Conservation (phyloP, 345 rosid genomes). For the Salix exigua region DNA sequence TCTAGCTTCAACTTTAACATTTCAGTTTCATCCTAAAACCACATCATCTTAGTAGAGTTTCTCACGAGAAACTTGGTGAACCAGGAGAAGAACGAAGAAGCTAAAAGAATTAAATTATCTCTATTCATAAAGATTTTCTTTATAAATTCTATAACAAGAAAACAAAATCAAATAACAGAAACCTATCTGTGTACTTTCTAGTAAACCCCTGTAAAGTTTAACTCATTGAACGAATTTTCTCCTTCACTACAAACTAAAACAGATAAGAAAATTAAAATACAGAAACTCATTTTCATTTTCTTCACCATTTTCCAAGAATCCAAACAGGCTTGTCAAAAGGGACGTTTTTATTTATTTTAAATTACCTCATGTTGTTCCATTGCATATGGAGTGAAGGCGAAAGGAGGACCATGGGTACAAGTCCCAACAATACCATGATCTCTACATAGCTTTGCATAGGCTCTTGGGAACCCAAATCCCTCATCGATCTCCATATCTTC, state of each 20-base stretch:
- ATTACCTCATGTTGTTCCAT: constrained; percentile 59
- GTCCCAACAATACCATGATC: constrained; percentile 32
- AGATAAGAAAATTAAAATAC: background rate
- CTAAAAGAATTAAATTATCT: background rate
- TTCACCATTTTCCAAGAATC: constrained; percentile 4
- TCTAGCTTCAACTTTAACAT: background rate
- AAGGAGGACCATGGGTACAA: constrained; percentile 67
- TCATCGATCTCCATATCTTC: constrained; percentile 60
- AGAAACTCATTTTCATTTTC: background rate
- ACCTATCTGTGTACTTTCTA: background rate
- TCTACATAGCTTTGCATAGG: constrained; percentile 66
- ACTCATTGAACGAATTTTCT: background rate
- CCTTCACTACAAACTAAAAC: background rate
- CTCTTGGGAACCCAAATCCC: constrained; percentile 72
- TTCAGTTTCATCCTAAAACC: background rate
- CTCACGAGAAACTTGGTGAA: background rate
- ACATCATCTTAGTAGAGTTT: background rate
- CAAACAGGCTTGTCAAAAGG: constrained; percentile 1
- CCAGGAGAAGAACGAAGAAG: background rate
- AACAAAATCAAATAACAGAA: background rate
- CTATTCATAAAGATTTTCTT: no score
- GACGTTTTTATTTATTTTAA: background rate
- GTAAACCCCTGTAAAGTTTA: background rate
- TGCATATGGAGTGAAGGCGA: constrained; percentile 57
- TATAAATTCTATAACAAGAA: background rate